These are phyloP conservation scores for Leptodermis oblonga DNA, from an alignment of 257 asterid species.

Conservation along the genomic window DNA sequence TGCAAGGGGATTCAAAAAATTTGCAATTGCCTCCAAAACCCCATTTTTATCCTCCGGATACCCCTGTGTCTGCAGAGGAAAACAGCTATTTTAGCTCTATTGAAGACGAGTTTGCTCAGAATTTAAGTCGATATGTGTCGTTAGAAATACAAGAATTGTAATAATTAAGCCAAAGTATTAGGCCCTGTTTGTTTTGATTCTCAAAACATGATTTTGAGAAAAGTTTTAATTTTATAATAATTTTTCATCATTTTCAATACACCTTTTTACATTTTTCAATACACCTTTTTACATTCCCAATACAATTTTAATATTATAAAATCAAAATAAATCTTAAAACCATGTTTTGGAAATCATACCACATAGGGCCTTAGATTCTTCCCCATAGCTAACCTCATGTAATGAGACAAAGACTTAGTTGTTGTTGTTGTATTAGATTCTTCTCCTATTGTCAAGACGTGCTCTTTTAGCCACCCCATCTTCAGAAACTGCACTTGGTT, in stretches of 20 bases:
- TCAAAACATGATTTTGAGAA: too few relatives aligned
- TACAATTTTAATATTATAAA: too few relatives aligned
- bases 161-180: neutral
- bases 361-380: too few relatives aligned
- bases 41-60: neutral
- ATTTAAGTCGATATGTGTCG: neutral
- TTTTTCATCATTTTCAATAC: too few relatives aligned
- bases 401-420: too few relatives aligned
- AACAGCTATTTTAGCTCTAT: neutral
- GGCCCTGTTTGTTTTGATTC: too few relatives aligned
- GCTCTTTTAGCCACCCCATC: constrained; percentile 54
- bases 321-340: too few relatives aligned
- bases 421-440: constrained; percentile 55
- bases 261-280: too few relatives aligned
- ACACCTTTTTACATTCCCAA: too few relatives aligned
- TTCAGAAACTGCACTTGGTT: constrained; percentile 43
- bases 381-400: too few relatives aligned
- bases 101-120: neutral
- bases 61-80: neutral
- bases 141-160: neutral
- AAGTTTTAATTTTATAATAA: too few relatives aligned
- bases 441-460: constrained; percentile 64
- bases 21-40: neutral
- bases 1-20: neutral
- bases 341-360: too few relatives aligned